phyloP scores from a whole-genome alignment of 768 basidiomycete genomes.

The Serendipita sp. region DNA sequence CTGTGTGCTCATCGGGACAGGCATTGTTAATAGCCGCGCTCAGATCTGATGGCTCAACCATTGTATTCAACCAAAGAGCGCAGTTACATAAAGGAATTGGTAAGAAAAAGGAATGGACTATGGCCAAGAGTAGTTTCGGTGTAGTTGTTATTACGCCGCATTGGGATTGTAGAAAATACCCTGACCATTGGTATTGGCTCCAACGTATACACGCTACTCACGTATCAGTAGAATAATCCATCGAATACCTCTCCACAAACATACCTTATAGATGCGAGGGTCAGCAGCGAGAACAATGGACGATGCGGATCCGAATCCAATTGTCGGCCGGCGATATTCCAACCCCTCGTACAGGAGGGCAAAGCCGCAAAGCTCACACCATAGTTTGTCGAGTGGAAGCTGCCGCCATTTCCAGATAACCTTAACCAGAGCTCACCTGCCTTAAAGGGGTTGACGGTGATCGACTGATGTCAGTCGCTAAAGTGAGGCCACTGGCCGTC shows the following conservation, averaged over 20 bases:
- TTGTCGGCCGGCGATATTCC: conserved; percentile 37
- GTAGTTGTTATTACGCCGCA: neutral
- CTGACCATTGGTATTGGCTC: neutral
- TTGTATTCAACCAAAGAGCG: too few species aligned
- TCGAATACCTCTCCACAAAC: neutral
- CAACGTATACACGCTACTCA: neutral
- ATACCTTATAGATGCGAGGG: neutral
- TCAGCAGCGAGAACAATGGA: too few species aligned
- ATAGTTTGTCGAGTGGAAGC: conserved; percentile 41
- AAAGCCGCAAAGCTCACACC: conserved; percentile 34
- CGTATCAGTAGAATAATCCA: neutral
- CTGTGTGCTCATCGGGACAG: too few species aligned
- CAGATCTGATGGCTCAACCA: too few species aligned
- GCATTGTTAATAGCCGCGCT: too few species aligned
- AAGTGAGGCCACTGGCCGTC: conserved; percentile 20
- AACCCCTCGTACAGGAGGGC: conserved; percentile 32
- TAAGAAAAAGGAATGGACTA: too few species aligned
- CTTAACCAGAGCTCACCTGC: conserved; percentile 37
- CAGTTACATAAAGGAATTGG: too few species aligned
- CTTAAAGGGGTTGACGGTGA: conserved; percentile 36
- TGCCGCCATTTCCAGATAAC: conserved; percentile 38
- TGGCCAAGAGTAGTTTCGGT: neutral
- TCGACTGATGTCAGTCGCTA: conserved; percentile 24
- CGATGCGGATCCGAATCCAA: too few species aligned
- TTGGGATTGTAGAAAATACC: neutral